These are phyloP conservation scores for Rhodamnia rubescens DNA, from an alignment of 345 rosid genomes.

Conservation along the genomic window DNA sequence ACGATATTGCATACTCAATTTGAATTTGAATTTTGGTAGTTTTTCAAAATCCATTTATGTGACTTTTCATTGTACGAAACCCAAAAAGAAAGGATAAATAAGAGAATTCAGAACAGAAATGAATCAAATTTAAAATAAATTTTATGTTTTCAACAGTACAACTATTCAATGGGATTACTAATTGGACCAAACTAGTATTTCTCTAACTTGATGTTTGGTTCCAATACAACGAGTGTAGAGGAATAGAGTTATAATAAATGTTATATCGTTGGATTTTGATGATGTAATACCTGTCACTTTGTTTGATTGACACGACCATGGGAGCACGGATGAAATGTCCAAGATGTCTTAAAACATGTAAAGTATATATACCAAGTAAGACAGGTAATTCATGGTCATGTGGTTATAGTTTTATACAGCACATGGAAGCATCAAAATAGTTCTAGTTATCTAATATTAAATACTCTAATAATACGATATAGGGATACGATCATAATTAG, in stretches of 20 bases:
- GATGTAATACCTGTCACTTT: rapidly evolving
- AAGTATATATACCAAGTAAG: no score
- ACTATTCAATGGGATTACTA: neutral
- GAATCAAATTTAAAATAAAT: neutral
- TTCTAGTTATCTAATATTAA: no score
- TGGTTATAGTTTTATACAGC: no score
- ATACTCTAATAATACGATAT: no score
- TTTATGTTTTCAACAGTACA: neutral
- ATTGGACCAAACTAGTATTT: neutral
- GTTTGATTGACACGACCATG: neutral
- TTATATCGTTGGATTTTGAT: neutral
- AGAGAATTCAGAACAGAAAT: neutral
- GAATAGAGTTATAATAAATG: neutral
- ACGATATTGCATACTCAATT: neutral
- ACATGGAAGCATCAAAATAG: no score
- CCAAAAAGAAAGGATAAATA: neutral
- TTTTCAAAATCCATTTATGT: neutral
- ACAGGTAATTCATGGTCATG: no score
- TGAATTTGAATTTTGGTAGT: neutral
- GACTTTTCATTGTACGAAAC: neutral
- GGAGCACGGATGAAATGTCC: neutral
- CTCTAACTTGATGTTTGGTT: neutral
- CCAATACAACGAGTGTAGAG: neutral
- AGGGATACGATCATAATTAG: no score
- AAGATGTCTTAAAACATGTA: neutral